Conservation (phyloP, 805 yeast genomes). For the Debaryomyces tyrocola region DNA sequence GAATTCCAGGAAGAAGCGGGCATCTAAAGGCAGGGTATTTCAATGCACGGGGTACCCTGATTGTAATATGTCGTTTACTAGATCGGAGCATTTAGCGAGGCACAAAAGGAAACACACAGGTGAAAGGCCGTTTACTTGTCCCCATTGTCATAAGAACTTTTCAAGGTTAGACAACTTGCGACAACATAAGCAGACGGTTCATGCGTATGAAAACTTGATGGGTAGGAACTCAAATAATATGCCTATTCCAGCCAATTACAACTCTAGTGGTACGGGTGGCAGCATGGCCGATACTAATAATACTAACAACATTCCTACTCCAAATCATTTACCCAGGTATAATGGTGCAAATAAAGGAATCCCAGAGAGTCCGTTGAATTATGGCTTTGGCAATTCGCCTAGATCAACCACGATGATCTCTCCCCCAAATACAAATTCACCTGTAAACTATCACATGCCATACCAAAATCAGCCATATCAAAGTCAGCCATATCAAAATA, state of each 20-base stretch:
- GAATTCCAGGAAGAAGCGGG: conserved; percentile 33
- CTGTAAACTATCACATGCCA: conserved; percentile 7
- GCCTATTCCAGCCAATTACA: conserved; percentile 1
- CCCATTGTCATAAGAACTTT: conserved; percentile 75
- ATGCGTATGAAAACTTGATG: conserved; percentile 38
- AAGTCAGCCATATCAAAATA: background rate
- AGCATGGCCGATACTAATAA: background rate
- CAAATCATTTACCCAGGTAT: background rate
- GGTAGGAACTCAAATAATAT: background rate
- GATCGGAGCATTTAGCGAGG: conserved; percentile 90
- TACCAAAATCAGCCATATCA: conserved; percentile 1
- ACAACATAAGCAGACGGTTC: conserved; percentile 83
- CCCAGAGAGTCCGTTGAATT: background rate
- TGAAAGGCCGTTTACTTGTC: conserved; percentile 88
- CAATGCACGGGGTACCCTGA: conserved; percentile 85
- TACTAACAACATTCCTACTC: background rate
- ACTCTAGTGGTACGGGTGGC: background rate
- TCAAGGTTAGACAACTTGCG: conserved; percentile 84
- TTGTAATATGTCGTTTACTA: conserved; percentile 84
- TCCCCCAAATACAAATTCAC: conserved; percentile 28
- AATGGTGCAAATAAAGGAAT: background rate
- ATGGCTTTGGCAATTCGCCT: background rate
- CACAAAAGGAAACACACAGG: conserved; percentile 94
- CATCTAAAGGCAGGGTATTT: conserved; percentile 63
- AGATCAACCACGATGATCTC: conserved; percentile 14